A percentile compares a stretch with the other conserved stretches of the same genome.
Evolutionary conservation across 495 filamentous ascomycete genomes (phyloP).

Genomic region (Xylaria curta): DNA sequence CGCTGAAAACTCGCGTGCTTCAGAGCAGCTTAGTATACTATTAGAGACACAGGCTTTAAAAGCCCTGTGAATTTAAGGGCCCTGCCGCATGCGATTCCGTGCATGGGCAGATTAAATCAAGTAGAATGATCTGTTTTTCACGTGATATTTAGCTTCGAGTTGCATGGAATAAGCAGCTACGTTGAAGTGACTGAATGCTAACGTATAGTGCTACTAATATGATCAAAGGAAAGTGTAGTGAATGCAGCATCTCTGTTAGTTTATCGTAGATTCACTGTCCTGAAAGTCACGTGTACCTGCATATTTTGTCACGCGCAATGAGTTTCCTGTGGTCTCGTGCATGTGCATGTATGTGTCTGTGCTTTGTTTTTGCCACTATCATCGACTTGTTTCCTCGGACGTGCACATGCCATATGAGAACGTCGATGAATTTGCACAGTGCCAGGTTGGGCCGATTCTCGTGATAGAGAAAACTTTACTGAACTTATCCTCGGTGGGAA

Average conservation of each 20-base stretch:
- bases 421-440: neutral
- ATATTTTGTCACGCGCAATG: neutral
- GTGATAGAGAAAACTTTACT: neutral
- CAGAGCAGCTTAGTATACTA: neutral
- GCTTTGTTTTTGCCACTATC: neutral
- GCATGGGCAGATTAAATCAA: neutral
- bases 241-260: neutral
- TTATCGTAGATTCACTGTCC: neutral
- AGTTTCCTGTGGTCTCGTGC: neutral
- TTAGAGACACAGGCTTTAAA: neutral
- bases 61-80: neutral
- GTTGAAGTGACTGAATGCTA: neutral
- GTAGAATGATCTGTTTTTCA: neutral
- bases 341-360: neutral
- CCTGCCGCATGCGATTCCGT: neutral
- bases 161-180: neutral
- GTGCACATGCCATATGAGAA: neutral
- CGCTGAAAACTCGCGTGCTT: neutral
- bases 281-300: neutral
- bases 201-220: neutral
- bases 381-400: neutral
- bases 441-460: too few relatives aligned
- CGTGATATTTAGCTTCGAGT: neutral
- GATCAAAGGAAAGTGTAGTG: neutral
- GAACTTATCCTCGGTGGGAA: neutral